phyloP scores from a whole-genome alignment of 1,284 basidiomycete species.

The Agroathelia rolfsii region DNA sequence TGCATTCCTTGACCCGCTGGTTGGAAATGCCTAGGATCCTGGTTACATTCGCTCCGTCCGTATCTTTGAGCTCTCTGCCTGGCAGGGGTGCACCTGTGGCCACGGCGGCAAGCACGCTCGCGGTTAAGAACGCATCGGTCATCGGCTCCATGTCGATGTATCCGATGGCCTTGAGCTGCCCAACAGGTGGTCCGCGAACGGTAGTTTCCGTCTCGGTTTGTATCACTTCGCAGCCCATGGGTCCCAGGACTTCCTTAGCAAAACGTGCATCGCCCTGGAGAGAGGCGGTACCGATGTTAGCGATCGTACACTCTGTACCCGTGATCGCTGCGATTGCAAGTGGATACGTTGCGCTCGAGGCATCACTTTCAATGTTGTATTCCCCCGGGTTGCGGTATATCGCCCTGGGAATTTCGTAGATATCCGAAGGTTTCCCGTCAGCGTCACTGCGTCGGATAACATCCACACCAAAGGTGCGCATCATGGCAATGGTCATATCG shows the following conservation, averaged over 20 bases:
- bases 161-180: constrained; percentile 75
- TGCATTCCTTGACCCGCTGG: constrained; percentile 97
- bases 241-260: constrained; percentile 85
- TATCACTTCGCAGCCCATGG: constrained; percentile 88
- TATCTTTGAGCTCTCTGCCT: too few species aligned
- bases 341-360: constrained; percentile 93
- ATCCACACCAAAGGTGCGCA: constrained; percentile 85
- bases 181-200: constrained; percentile 83
- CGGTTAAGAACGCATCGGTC: constrained; percentile 98
- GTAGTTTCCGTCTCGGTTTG: constrained; percentile 88
- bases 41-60: constrained; percentile 38
- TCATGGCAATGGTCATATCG: constrained; percentile 99
- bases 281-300: constrained; percentile 84
- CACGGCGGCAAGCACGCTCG: constrained; percentile 85
- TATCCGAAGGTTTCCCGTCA: constrained; percentile 59
- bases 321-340: constrained; percentile 95
- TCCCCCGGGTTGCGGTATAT: constrained; percentile 69
- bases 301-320: constrained; percentile 87
- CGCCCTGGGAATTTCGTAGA: constrained; percentile 84
- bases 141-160: constrained; percentile 98
- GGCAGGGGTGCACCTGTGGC: constrained; percentile 46
- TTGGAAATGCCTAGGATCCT: constrained; percentile 95
- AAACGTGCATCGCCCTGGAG: constrained; percentile 96
- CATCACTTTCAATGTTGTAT: constrained; percentile 94
- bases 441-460: constrained; percentile 66